Percentiles rank a stretch among this genome's conserved stretches.
phyloP scores from a whole-genome alignment of 2,329 filamentous ascomycete species.

The Epichloe gansuensis region DNA sequence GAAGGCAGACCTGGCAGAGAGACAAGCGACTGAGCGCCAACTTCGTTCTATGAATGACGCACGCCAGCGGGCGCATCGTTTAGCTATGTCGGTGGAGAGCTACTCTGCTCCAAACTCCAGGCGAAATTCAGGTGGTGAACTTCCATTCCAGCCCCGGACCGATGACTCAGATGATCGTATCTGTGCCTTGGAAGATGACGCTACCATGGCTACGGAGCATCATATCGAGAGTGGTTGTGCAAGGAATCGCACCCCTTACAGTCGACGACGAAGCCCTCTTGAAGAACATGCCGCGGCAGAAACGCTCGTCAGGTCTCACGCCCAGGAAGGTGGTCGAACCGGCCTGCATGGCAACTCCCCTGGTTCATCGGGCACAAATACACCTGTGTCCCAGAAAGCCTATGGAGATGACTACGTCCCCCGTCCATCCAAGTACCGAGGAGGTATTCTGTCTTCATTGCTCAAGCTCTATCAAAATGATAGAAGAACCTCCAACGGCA shows the following conservation, averaged over 20 bases:
- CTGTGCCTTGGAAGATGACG: conserved; percentile 9
- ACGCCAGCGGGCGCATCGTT: conserved; percentile 24
- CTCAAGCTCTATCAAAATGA: conserved; percentile 55
- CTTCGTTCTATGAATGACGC: conserved; percentile 28
- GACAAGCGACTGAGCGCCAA: conserved; percentile 23
- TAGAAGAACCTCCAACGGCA: conserved; percentile 18
- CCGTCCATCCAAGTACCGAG: conserved; percentile 53
- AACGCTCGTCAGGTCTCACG: conserved; percentile 23
- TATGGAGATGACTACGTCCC: conserved; percentile 47
- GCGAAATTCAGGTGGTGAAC: conserved; percentile 22
- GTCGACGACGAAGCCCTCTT: conserved; percentile 12
- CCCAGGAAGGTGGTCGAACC: conserved; percentile 14
- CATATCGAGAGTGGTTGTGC: conserved; percentile 6
- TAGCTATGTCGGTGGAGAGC: conserved; percentile 27
- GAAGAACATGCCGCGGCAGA: conserved; percentile 18
- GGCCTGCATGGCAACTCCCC: conserved; percentile 19
- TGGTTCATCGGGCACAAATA: conserved; percentile 23
- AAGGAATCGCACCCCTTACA: conserved; percentile 14
- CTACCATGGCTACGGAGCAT: conserved; percentile 5
- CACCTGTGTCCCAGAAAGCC: conserved; percentile 32
- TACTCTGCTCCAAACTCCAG: conserved; percentile 25
- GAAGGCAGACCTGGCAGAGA: conserved; percentile 27
- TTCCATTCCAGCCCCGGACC: conserved; percentile 21
- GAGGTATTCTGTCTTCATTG: conserved; percentile 59
- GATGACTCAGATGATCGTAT: conserved; percentile 18